Conservation (phyloP, 371 early-diverging fungal species). For the Syncephalastrum monosporum region DNA sequence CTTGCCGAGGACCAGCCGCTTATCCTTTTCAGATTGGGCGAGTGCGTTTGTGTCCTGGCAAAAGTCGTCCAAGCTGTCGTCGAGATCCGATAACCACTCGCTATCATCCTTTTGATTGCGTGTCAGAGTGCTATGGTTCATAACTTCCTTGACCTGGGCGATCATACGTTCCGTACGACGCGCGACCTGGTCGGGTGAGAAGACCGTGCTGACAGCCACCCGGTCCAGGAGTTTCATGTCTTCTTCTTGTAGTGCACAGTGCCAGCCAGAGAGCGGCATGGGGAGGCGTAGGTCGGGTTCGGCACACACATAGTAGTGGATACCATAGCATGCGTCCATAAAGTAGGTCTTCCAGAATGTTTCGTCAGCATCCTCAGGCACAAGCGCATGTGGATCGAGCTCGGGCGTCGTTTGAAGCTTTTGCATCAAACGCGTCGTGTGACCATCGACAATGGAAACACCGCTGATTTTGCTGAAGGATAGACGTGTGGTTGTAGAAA, state of each 20-base stretch:
- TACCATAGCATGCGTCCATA: slow-evolving; percentile 45
- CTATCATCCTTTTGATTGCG: slow-evolving; percentile 28
- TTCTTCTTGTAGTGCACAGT: slow-evolving; percentile 26
- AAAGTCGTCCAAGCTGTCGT: slow-evolving; percentile 49
- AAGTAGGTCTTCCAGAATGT: slow-evolving; percentile 47
- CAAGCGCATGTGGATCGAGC: slow-evolving; percentile 28
- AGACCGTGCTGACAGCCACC: slow-evolving; percentile 37
- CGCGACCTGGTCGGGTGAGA: slow-evolving; percentile 32
- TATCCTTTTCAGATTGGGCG: slow-evolving; percentile 22
- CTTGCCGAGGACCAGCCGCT: slow-evolving; percentile 37
- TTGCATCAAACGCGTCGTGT: background rate
- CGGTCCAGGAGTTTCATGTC: slow-evolving; percentile 22
- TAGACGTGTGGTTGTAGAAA: slow-evolving; percentile 10
- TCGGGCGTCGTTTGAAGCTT: slow-evolving; percentile 8
- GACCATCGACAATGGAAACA: slow-evolving; percentile 3
- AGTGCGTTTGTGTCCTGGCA: slow-evolving; percentile 35
- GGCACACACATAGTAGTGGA: slow-evolving; percentile 44
- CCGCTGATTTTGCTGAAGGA: slow-evolving; percentile 12
- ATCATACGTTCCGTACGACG: slow-evolving; percentile 45
- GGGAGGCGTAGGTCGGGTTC: slow-evolving; percentile 35
- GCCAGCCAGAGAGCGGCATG: slow-evolving; percentile 38
- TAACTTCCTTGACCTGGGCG: slow-evolving; percentile 24
- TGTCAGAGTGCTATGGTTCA: slow-evolving; percentile 16
- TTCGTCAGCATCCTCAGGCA: slow-evolving; percentile 33
- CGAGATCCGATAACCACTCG: slow-evolving; percentile 47